Conservation (phyloP, 2,329 filamentous ascomycete species). For the Xylaria polymorpha region DNA sequence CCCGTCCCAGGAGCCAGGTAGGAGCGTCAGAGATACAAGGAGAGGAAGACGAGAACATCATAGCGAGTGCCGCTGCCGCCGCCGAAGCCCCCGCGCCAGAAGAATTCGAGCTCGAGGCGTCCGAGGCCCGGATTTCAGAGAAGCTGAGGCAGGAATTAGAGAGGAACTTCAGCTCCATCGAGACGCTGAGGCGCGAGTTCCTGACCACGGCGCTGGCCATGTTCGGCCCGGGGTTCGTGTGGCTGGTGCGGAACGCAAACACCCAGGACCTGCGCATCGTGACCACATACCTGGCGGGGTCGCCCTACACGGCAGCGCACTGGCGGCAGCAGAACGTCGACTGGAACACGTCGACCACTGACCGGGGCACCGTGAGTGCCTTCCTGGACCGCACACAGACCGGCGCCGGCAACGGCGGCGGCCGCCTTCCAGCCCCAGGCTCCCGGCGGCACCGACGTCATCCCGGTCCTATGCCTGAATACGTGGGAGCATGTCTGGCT, state of each 20-base stretch:
- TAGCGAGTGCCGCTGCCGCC: neutral
- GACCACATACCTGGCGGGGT: constrained; percentile 90
- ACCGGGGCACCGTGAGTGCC: constrained; percentile 50
- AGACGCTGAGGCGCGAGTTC: constrained; percentile 84
- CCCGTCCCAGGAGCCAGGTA: neutral
- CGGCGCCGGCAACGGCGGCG: constrained; percentile 43
- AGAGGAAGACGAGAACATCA: neutral
- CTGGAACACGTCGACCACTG: constrained; percentile 71
- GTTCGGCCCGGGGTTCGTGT: constrained; percentile 98
- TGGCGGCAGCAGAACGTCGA: constrained; percentile 77
- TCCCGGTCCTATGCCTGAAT: constrained; percentile 88
- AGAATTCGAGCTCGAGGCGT: constrained; percentile 27
- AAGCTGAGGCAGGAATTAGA: constrained; percentile 70
- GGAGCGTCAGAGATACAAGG: neutral
- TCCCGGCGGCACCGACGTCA: constrained; percentile 74
- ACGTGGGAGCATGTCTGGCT: constrained; percentile 97
- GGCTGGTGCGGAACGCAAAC: constrained; percentile 77
- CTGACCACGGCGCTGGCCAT: constrained; percentile 84
- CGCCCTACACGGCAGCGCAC: constrained; percentile 86
- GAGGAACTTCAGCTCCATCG: constrained; percentile 81
- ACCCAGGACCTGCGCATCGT: constrained; percentile 72
- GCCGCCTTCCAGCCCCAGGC: constrained; percentile 53
- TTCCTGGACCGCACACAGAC: constrained; percentile 56
- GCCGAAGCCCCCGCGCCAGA: constrained; percentile 32
- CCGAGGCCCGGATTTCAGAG: constrained; percentile 61